Evolutionary conservation across 2,329 filamentous ascomycete genomes (phyloP).

Genomic region (Graphilbum fragrans): DNA sequence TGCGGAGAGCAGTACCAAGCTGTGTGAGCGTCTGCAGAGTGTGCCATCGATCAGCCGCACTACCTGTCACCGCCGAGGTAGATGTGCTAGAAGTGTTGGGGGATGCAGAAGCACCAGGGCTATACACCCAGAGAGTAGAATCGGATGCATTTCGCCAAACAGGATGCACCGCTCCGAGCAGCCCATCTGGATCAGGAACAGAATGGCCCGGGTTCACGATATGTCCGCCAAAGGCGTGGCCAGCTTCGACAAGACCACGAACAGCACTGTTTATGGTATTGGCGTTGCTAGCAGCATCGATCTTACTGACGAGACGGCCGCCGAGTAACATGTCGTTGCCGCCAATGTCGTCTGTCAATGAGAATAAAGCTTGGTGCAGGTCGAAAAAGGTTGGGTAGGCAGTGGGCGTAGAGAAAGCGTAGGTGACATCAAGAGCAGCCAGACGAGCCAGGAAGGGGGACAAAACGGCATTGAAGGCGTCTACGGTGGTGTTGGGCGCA

Average conservation of each 20-base stretch:
- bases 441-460: constrained; percentile 18
- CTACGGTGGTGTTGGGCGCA: constrained; percentile 21
- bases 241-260: constrained; percentile 10
- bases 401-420: constrained; percentile 13
- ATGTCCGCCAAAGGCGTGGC: constrained; percentile 6
- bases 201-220: constrained; percentile 7
- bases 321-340: constrained; percentile 23
- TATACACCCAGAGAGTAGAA: constrained; percentile 1
- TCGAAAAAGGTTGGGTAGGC: constrained; percentile 21
- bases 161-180: constrained; percentile 5
- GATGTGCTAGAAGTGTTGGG: no score
- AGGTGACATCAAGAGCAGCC: constrained; percentile 21
- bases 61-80: no score
- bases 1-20: constrained; percentile 4
- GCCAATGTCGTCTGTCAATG: constrained; percentile 8
- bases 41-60: background rate
- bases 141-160: constrained; percentile 6
- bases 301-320: constrained; percentile 23
- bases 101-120: no score
- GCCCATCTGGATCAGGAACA: constrained; percentile 2
- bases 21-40: constrained; percentile 1
- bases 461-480: constrained; percentile 10
- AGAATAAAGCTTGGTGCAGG: constrained; percentile 18
- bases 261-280: constrained; percentile 22
- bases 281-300: constrained; percentile 22